phyloP scores from a whole-genome alignment of 306 rosid genomes.

The Mimosa bimucronata region DNA sequence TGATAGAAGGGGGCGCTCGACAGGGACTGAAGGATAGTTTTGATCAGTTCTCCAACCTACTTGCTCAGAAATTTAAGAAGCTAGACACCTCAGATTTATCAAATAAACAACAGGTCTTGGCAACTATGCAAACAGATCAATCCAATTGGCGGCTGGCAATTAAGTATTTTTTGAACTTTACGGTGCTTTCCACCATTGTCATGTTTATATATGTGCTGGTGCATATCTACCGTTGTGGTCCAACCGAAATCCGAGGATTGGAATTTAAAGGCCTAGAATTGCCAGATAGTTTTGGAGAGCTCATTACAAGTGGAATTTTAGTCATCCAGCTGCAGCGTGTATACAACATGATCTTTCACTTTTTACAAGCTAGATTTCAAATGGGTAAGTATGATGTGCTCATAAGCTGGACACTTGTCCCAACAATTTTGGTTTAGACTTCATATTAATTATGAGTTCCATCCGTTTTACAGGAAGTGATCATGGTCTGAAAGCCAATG shows the following conservation, averaged over 20 bases:
- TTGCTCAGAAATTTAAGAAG: slow-evolving; percentile 56
- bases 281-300: slow-evolving; percentile 86
- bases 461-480: slow-evolving; percentile 66
- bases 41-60: slow-evolving; percentile 51
- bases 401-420: neutral
- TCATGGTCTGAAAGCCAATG: slow-evolving; percentile 81
- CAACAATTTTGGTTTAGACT: slow-evolving; percentile 3
- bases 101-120: slow-evolving; percentile 61
- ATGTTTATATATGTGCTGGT: slow-evolving; percentile 60
- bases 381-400: slow-evolving; percentile 54
- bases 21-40: slow-evolving; percentile 84
- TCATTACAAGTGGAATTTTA: slow-evolving; percentile 69
- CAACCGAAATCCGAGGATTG: slow-evolving; percentile 59
- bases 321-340: slow-evolving; percentile 63
- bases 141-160: slow-evolving; percentile 67
- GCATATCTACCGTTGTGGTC: slow-evolving; percentile 64
- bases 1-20: slow-evolving; percentile 74
- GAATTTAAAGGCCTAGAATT: slow-evolving; percentile 80
- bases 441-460: slow-evolving; percentile 25
- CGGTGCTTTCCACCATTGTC: slow-evolving; percentile 57
- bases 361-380: slow-evolving; percentile 73
- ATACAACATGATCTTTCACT: slow-evolving; percentile 68
- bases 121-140: slow-evolving; percentile 51
- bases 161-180: slow-evolving; percentile 67
- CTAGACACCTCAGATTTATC: slow-evolving; percentile 44